Evolutionary conservation across 495 filamentous ascomycete genomes (phyloP), one percentile per base, ranked within the genome.

Genomic region (Baudoinia panamericana): DNA sequence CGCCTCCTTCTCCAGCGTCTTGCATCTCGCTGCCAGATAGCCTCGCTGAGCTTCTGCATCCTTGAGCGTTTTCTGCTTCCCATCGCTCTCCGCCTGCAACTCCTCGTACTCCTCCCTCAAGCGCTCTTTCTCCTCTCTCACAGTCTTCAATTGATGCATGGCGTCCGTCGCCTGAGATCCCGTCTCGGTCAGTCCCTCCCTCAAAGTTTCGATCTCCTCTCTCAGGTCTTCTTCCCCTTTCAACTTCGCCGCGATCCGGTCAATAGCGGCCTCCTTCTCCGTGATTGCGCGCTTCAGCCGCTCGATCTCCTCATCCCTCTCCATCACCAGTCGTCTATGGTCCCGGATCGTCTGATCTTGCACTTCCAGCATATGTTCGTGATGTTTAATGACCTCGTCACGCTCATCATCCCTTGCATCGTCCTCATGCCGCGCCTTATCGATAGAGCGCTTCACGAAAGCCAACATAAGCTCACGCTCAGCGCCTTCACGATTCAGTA

Each of bases 151-250:
- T 56, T 70, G 72, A 40, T 90, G 75, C 56, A 86, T 90, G 4
- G 79, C 78, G 49, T 82, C 76, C 8, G 92, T 85, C 54, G 86
- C 76, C 33, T 90, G 81, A 35, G 80, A 70, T 13, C 85, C 85
- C 25, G 90, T 61, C 21, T 73, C 68, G 39, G 84, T 56, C 6
- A 95, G 60, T 36, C 82, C 78, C 29, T 95, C 84, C 26, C 75
- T 75, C 39, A 95, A 64, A 11, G 70, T 72, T 55, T 93, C 88
- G 41, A 93, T 80, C 57, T 95, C 85, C 49, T 95, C 88, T 30
- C 70, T 69, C 23, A 93, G 59, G 11, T 76, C 78, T n/a, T 90
- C 84, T 43, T 85, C 73, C 15, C 78, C 72, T 57, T 78, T 81
- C 17, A 78, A 57, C 54, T 80, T 82, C 17, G 65, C 64, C 9